phyloP scores from a whole-genome alignment of 371 early-diverging fungal genomes.

The Fennellomyces sp. region DNA sequence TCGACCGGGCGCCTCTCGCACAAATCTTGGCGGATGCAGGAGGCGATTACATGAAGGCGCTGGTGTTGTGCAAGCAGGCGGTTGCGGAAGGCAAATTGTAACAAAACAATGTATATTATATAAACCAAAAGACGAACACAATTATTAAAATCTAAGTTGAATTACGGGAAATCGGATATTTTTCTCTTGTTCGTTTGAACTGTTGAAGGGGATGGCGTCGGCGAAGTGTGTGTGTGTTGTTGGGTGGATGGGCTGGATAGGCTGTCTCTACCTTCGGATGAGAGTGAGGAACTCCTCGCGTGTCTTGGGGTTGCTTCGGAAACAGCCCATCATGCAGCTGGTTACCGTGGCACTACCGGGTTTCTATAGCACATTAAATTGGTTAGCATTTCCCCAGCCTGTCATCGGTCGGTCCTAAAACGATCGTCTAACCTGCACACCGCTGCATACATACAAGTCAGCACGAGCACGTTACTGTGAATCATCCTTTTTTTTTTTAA shows the following conservation, averaged over 20 bases:
- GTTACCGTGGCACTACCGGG: constrained; percentile 94
- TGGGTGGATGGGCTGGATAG: not conserved
- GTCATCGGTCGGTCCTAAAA: not conserved
- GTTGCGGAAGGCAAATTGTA: constrained; percentile 11
- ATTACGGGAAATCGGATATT: too few relatives aligned
- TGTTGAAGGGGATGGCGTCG: not conserved
- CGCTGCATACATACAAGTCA: constrained; percentile 30
- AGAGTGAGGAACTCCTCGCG: constrained; percentile 94
- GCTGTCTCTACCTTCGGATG: constrained; percentile 50
- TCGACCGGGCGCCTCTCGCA: constrained; percentile 22
- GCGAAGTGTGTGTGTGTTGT: not conserved
- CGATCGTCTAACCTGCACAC: constrained; percentile 41
- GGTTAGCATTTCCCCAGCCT: not conserved
- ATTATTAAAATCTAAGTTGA: too few relatives aligned
- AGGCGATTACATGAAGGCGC: constrained; percentile 37
- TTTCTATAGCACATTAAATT: constrained; percentile 69
- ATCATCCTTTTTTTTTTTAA: too few relatives aligned
- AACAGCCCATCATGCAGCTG: constrained; percentile 94
- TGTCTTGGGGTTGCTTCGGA: constrained; percentile 91
- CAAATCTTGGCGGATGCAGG: constrained; percentile 31
- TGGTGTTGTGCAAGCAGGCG: constrained; percentile 20
- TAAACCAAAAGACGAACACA: too few relatives aligned
- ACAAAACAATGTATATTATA: not conserved
- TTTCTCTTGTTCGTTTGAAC: too few relatives aligned
- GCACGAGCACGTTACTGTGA: not conserved